Base-by-base conservation (phyloP, 345 rosid genomes). In the Pseudoturritis turrita region DNA sequence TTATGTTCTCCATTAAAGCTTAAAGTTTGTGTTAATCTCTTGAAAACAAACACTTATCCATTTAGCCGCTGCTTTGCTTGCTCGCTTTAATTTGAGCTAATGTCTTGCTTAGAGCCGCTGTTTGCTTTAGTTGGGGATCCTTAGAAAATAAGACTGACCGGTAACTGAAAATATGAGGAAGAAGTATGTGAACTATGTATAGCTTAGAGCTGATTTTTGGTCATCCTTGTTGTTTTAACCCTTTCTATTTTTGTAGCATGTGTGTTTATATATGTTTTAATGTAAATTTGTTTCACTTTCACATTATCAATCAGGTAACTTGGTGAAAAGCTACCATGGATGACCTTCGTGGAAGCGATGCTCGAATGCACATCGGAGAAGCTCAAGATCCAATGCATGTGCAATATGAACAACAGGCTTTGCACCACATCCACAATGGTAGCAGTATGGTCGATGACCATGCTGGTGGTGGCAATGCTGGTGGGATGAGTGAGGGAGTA, bases 371-470 rank as follows among this genome's bases (percentile, higher is more conserved):
- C 57, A 76, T 80, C 59, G 65, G 62, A 51, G 89, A 77, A 55
- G 79, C 69, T 35, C 84, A 80, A 65, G 82, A 78, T 60, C 60
- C 80, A 10, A 56, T 85, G 79, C 78, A 74, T 44, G 73, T 78
- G 61, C 86, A 77, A 14, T 81, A 84, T 65, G 80, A 75, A 21
- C 82, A 79, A 49, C 84, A 78, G 68, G 80, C 69, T 21, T 59
- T 81, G 75, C 83, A 78, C 19, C 86, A 75, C 45, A 70, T 82
- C 62, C 78, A 70, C 72, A 79, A 75, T 62, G 85, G 82, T 58
- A 65, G 61, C 41, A 71, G 62, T 55, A 63, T 83, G 83, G 81
- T 68, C 5, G 80, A 80, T 7, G 84, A 74, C 17, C 80, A 49
- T 51, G 83, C 78, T 62, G 81, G 75, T 19, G 81, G 72, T 47